phyloP scores from a whole-genome alignment of 2,329 filamentous ascomycete species.

The Ampelomyces quisqualis region DNA sequence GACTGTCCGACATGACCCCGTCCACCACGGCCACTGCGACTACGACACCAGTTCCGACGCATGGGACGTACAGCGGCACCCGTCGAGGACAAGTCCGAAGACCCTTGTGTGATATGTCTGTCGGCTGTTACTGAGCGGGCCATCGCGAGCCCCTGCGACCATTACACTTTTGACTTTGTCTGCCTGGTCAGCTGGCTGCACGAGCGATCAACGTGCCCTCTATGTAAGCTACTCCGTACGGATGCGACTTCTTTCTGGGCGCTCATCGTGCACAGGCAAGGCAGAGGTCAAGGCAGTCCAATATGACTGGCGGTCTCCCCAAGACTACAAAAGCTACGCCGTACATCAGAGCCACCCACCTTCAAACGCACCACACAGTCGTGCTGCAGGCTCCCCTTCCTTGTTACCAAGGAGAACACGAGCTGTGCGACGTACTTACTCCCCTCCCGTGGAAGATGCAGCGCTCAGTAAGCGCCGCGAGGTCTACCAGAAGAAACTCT shows the following conservation, averaged over 20 bases:
- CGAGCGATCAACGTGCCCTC: constrained; percentile 69
- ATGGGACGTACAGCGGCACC: constrained; percentile 26
- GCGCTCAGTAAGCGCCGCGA: constrained; percentile 63
- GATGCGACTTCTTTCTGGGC: neutral
- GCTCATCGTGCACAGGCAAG: constrained; percentile 47
- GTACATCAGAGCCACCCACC: constrained; percentile 45
- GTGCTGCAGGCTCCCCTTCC: constrained; percentile 4
- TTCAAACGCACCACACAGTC: constrained; percentile 1
- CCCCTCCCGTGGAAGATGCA: constrained; percentile 38
- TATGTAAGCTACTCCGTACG: constrained; percentile 63
- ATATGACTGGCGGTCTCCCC: constrained; percentile 60
- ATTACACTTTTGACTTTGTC: constrained; percentile 79
- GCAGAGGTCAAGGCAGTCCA: constrained; percentile 59
- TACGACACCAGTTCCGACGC: constrained; percentile 18
- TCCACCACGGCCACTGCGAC: constrained; percentile 5
- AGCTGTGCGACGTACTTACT: constrained; percentile 19
- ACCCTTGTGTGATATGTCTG: constrained; percentile 80
- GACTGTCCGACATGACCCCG: constrained; percentile 18
- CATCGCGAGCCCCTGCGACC: constrained; percentile 72
- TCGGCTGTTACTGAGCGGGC: constrained; percentile 71
- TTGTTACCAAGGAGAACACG: constrained; percentile 20
- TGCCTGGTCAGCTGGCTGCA: constrained; percentile 83
- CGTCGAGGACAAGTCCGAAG: constrained; percentile 20
- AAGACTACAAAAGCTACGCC: constrained; percentile 60
- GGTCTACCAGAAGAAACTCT: constrained; percentile 71